phyloP scores from a whole-genome alignment of 108 stramenopile genomes.

The Nitzschia sp. region DNA sequence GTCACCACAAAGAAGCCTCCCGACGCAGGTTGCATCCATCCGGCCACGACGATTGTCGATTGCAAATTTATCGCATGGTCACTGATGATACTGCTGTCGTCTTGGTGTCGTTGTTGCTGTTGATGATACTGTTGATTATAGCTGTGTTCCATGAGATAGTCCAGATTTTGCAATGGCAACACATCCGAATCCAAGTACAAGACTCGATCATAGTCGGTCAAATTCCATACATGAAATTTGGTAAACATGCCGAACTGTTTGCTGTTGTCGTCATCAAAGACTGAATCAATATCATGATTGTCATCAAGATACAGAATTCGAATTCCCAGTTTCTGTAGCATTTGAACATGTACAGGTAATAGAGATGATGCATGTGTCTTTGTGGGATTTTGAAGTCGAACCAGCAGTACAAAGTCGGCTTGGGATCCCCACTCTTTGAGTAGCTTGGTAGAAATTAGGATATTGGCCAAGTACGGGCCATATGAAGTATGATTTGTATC shows the following conservation, averaged over 20 bases:
- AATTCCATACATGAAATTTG: slow-evolving; percentile 43
- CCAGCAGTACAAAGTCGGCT: no score
- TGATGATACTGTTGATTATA: background rate
- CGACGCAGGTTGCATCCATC: slow-evolving; percentile 31
- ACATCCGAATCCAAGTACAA: slow-evolving; percentile 66
- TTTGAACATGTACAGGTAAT: background rate
- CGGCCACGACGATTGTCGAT: slow-evolving; percentile 36
- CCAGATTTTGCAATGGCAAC: slow-evolving; percentile 50
- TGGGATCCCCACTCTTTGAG: no score
- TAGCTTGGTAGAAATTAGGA: no score
- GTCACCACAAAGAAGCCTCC: slow-evolving; percentile 50
- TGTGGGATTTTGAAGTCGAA: no score
- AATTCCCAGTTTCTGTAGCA: slow-evolving; percentile 24
- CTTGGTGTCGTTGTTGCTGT: no score
- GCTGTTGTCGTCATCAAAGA: background rate
- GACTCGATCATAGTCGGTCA: slow-evolving; percentile 51
- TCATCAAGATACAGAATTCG: background rate
- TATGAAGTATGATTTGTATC: no score
- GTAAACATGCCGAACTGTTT: no score
- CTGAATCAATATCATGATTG: slow-evolving; percentile 35
- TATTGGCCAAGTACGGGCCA: no score
- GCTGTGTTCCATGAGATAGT: slow-evolving; percentile 45
- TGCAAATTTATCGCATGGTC: background rate
- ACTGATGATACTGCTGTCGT: no score
- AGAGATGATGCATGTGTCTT: background rate